These are phyloP conservation scores for Herpetomonas tarakana DNA, from an alignment of 208 protist species.

Conservation along the genomic window DNA sequence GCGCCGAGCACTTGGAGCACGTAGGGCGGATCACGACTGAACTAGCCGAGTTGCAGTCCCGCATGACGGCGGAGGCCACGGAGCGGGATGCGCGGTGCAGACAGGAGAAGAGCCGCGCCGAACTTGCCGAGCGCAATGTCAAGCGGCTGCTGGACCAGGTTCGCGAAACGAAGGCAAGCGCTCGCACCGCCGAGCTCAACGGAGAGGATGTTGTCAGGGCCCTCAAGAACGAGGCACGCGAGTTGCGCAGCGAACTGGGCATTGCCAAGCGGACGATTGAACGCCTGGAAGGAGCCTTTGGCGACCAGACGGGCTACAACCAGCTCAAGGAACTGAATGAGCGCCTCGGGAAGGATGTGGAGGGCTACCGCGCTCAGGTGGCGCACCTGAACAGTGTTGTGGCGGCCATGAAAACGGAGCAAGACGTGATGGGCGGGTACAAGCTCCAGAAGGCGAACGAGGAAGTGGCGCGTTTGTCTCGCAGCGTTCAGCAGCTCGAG, in stretches of 20 bases:
- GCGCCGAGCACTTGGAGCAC: conserved; percentile 30
- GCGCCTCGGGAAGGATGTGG: conserved; percentile 51
- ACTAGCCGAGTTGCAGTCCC: conserved; percentile 27
- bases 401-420: conserved; percentile 65
- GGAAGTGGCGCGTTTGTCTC: conserved; percentile 66
- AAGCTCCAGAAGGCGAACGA: conserved; percentile 69
- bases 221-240: conserved; percentile 50
- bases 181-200: conserved; percentile 11
- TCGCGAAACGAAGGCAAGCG: conserved; percentile 23
- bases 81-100: conserved; percentile 16
- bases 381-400: conserved; percentile 58
- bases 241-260: conserved; percentile 58
- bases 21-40: conserved; percentile 43
- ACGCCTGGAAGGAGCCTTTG: conserved; percentile 72
- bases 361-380: conserved; percentile 43
- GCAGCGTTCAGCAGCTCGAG: conserved; percentile 64
- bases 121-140: conserved; percentile 47
- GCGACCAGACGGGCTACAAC: conserved; percentile 65
- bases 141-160: conserved; percentile 43
- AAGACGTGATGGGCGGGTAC: conserved; percentile 67
- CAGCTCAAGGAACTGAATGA: conserved; percentile 80
- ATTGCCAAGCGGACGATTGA: conserved; percentile 84
- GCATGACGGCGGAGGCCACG: conserved; percentile 27
- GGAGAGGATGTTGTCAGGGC: conserved; percentile 37
- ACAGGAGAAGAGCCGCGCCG: conserved; percentile 43